Conservation (phyloP, 2,329 filamentous ascomycete genomes). For the Monosporascus ibericus region DNA sequence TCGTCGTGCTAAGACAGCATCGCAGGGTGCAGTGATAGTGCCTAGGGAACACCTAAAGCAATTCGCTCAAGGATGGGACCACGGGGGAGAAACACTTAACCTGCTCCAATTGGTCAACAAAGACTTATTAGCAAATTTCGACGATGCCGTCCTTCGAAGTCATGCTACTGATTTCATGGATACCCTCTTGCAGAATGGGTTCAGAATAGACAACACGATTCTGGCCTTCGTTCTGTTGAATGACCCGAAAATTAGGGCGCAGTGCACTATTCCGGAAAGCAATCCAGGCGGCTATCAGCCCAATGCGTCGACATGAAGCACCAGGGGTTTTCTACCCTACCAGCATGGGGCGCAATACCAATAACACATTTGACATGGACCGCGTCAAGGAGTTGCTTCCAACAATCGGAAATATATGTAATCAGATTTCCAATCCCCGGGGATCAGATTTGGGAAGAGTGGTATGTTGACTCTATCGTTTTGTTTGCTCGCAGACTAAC, state of each 20-base stretch:
- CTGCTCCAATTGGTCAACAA: neutral
- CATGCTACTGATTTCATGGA: neutral
- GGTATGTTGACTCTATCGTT: neutral
- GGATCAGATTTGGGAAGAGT: neutral
- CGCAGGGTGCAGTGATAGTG: slow-evolving; percentile 9
- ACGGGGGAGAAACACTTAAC: neutral
- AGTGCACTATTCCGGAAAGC: neutral
- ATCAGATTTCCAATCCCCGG: neutral
- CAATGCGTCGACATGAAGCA: neutral
- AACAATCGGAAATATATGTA: neutral
- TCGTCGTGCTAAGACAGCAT: neutral
- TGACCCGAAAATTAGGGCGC: neutral
- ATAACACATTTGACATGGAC: neutral
- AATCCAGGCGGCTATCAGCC: neutral
- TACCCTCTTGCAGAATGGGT: neutral
- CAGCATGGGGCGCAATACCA: too few species aligned
- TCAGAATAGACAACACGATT: neutral
- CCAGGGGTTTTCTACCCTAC: neutral
- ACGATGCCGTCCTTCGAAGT: neutral
- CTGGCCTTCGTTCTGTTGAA: neutral
- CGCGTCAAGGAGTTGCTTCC: neutral
- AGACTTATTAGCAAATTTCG: neutral
- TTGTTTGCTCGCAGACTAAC: neutral
- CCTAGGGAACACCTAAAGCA: neutral
- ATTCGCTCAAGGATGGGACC: neutral